Conservation (phyloP, 805 yeast species). For the Yamadazyma takamatsuzukensis region DNA sequence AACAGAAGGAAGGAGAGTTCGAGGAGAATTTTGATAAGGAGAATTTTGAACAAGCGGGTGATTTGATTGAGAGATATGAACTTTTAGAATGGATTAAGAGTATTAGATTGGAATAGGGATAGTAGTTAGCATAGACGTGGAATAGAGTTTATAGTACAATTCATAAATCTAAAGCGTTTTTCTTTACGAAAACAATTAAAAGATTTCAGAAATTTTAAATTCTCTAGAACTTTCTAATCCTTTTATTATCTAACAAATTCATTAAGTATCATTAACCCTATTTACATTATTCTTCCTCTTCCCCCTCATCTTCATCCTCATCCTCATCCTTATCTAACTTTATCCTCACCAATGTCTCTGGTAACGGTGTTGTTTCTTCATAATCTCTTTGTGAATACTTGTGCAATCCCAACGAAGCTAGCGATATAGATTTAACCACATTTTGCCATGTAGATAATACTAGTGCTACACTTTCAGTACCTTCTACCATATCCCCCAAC, state of each 20-base stretch:
- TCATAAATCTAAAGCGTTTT: too few species aligned
- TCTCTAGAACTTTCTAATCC: not conserved
- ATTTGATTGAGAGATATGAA: slow-evolving; percentile 6
- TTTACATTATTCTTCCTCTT: slow-evolving; percentile 3
- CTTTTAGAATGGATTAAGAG: slow-evolving; percentile 18
- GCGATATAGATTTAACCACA: slow-evolving; percentile 54
- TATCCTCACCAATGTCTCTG: slow-evolving; percentile 64
- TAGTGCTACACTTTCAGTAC: slow-evolving; percentile 56
- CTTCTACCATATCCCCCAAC: slow-evolving; percentile 48
- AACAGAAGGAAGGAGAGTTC: slow-evolving; percentile 9
- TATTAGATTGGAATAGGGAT: too few species aligned
- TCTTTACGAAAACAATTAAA: too few species aligned
- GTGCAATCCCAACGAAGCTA: slow-evolving; percentile 54
- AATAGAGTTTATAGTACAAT: too few species aligned
- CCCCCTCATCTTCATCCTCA: slow-evolving; percentile 7
- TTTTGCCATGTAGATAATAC: slow-evolving; percentile 65
- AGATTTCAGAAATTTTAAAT: too few species aligned
- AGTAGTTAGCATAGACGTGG: too few species aligned
- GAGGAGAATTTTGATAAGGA: slow-evolving; percentile 7
- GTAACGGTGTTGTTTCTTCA: slow-evolving; percentile 45
- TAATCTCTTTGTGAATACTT: slow-evolving; percentile 42
- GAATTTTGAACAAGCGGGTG: slow-evolving; percentile 3
- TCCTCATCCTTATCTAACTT: slow-evolving; percentile 34
- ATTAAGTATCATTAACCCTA: not conserved
- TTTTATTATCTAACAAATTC: not conserved